Percentiles rank a stretch among this genome's conserved stretches.
These are phyloP conservation scores for Erodium texanum DNA, from an alignment of 441 rosid species.

Conservation along the genomic window DNA sequence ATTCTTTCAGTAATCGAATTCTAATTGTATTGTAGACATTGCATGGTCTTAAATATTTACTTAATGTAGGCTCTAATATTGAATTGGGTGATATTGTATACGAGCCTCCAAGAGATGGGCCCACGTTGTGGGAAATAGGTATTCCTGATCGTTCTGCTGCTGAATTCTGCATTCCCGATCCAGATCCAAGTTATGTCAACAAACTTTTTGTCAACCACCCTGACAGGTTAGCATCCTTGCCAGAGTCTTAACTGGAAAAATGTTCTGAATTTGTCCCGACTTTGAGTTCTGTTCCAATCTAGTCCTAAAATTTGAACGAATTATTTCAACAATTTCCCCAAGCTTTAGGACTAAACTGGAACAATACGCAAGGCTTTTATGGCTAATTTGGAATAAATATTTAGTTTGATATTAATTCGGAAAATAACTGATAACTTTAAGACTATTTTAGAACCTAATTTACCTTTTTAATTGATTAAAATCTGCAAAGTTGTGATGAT, in stretches of 20 bases:
- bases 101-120: constrained; percentile 72
- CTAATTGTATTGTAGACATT: background rate
- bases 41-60: background rate
- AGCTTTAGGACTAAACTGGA: background rate
- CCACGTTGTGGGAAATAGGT: constrained; percentile 88
- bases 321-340: background rate
- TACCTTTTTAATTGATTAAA: background rate
- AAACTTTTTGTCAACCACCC: constrained; percentile 38
- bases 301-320: background rate
- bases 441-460: background rate
- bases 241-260: background rate
- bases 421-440: background rate
- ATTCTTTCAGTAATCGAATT: background rate
- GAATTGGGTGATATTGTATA: constrained; percentile 46
- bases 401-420: background rate
- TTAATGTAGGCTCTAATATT: constrained; percentile 39
- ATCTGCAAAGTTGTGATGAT: background rate
- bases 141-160: constrained; percentile 73
- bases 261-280: background rate
- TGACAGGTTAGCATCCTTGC: constrained; percentile 42
- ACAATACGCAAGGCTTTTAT: background rate
- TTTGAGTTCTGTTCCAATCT: background rate
- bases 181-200: constrained; percentile 53
- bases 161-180: constrained; percentile 69
- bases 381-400: background rate